Conservation (phyloP, 306 rosid genomes). For the Trifolium subterraneum region DNA sequence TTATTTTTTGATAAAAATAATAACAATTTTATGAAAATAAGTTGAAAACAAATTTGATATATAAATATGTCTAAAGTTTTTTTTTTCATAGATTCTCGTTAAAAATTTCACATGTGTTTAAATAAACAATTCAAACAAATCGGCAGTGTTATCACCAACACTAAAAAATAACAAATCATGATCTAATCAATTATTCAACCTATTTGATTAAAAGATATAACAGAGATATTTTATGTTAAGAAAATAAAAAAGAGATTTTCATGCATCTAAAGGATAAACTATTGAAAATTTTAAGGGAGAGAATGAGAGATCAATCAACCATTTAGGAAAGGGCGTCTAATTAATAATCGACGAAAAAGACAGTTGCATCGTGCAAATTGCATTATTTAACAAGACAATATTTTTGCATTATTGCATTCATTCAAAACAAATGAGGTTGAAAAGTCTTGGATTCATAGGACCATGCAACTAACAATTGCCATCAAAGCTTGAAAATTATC, state of each 20-base stretch:
- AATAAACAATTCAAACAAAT: no score
- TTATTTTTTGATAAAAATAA: no score
- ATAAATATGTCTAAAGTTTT: no score
- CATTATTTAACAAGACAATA: conserved; percentile 30
- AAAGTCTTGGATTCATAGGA: conserved; percentile 31
- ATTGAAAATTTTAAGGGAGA: not conserved
- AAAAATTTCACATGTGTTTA: no score
- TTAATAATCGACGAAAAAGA: conserved; percentile 40
- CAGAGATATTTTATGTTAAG: not conserved
- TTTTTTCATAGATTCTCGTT: no score
- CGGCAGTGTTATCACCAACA: not conserved
- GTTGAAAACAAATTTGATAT: no score
- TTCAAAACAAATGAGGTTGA: conserved; percentile 9
- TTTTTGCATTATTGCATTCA: conserved; percentile 32
- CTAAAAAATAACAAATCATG: not conserved
- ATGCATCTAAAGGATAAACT: not conserved
- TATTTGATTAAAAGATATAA: not conserved
- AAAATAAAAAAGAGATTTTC: not conserved
- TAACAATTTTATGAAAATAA: no score
- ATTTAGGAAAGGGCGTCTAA: conserved; percentile 3
- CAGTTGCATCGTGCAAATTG: conserved; percentile 44
- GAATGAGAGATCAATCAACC: not conserved
- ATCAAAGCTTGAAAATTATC: conserved; percentile 29
- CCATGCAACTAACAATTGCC: conserved; percentile 30
- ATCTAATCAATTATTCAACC: conserved; percentile 14